Base-by-base conservation (phyloP, 495 filamentous ascomycete genomes). In the Penicillium manginii region DNA sequence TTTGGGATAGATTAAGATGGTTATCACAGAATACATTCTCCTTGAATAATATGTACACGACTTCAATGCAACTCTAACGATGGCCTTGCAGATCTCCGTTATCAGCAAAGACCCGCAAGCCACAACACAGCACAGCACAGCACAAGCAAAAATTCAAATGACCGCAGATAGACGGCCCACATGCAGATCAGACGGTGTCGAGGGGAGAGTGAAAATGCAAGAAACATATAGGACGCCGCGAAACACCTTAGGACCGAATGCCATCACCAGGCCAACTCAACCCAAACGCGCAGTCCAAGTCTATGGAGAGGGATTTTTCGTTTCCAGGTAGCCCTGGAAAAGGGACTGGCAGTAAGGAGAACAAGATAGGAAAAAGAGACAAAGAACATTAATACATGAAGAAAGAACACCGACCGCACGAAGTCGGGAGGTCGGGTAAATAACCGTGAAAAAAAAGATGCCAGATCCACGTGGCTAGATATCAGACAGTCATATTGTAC, bases 401-500 rank as follows among this genome's bases (percentile, higher is more conserved):
- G 45, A 43, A 63, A 58, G 50, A 50, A 61, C 50, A 53, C 37
- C 50, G 65, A 54, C 45, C 60, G 64, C 63, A 63, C 50, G 62
- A 59, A 58, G 54, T 56, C 35, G 7, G n/a, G 59, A 57, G 52
- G 37, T 55, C 63, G 40, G 57, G 64, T 64, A 64, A 63, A 70
- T 67, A 66, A 62, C 61, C 57, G 57, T 59, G 65, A 59, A 61
- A 71, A 61, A 71, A 29, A 69, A 37, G 35, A 66, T 57, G 70
- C 74, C 73, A 67, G 60, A 57, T 73, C 74, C 66, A 64, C 66
- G 70, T 72, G 66, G 63, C 67, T 65, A 71, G 64, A 71, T 74
- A 73, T 73, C 57, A 56, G 65, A 69, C 63, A 71, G 65, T 69
- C 58, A 68, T 78, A 76, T 76, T 70, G 72, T 78, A 78, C 74